Evolutionary conservation across 257 asterid species (phyloP), one percentile per base, ranked within the genome.

Genomic region (Craterostigma plantagineum): DNA sequence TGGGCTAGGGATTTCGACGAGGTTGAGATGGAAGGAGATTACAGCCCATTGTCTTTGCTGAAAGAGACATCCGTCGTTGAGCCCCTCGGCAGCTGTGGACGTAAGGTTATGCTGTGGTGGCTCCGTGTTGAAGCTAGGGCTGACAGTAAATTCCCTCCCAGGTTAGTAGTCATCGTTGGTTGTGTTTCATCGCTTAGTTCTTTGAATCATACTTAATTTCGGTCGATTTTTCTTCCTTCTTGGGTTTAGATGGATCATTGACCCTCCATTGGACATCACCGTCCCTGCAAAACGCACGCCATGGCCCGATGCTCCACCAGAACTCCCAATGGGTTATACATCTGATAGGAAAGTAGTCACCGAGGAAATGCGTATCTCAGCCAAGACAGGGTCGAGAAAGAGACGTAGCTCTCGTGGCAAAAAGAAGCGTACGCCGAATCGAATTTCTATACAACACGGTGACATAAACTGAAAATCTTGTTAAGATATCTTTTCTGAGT

Each of bases 281-380:
- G 78, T 90, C 62, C 78, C 96, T 4, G 92, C 94, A 46, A 83
- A 75, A 63, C 92, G 67, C 52, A 90, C 96, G 5, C 94, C 99
- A 18, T 90, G 99, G 99, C 99, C 99, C 0, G 94, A 84, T 59
- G 70, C 87, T 59, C 91, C 94, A 40, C 94, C 92, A 0, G 94
- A 90, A 49, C 80, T 80, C 64, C 78, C 82, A n/a, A 23, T 23
- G 30, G 30, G 4, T 23, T 23, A 2, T 23, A 47, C 75, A 11
- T 38, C 63, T 16, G 44, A 36, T 44, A 83, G 67, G 33, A 71
- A 77, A 62, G 62, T 55, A 48, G 52, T 35, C 46, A 45, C 27
- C 61, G 46, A 61, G 0, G 94, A 79, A 46, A 77, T 66, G 54
- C 81, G 69, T 23, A 6, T 23, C 8, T 50, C 65, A 17, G 27